These are phyloP conservation scores for Heritiera fomes DNA, from an alignment of 345 rosid species.

Conservation along the genomic window DNA sequence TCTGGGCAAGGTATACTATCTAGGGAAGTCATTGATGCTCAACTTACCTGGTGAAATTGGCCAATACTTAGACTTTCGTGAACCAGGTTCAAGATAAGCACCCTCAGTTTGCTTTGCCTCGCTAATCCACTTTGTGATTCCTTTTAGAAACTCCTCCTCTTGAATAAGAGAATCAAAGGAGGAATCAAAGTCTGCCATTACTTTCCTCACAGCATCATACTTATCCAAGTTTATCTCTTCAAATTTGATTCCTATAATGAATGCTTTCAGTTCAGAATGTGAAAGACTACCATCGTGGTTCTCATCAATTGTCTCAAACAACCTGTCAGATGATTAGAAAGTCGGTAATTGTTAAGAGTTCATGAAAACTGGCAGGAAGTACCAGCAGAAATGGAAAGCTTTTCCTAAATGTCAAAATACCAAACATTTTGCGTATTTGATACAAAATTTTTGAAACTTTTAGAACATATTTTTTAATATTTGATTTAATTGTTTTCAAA, in stretches of 20 bases:
- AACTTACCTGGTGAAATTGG: conserved; percentile 54
- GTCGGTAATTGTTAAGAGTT: not conserved
- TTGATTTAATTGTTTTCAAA: too few species aligned
- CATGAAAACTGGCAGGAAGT: not conserved
- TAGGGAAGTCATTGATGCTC: not conserved
- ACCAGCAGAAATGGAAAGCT: not conserved
- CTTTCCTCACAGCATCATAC: conserved; percentile 60
- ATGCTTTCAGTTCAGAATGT: conserved; percentile 60
- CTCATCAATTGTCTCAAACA: conserved; percentile 66
- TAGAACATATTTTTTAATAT: too few species aligned
- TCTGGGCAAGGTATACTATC: not conserved
- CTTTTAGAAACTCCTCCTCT: conserved; percentile 44
- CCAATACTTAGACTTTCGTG: conserved; percentile 41
- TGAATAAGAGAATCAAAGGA: conserved; percentile 40
- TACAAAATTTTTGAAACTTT: too few species aligned
- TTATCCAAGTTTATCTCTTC: conserved; percentile 71
- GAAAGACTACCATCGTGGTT: conserved; percentile 48
- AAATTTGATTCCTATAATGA: conserved; percentile 70
- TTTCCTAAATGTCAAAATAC: not conserved
- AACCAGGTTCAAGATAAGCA: conserved; percentile 40
- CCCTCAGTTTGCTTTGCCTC: conserved; percentile 46
- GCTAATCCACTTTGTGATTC: conserved; percentile 58
- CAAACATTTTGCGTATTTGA: too few species aligned
- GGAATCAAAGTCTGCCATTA: conserved; percentile 69
- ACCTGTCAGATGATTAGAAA: conserved; percentile 43